Conservation (phyloP, 768 basidiomycete genomes). For the Rossbeevera mucosa region DNA sequence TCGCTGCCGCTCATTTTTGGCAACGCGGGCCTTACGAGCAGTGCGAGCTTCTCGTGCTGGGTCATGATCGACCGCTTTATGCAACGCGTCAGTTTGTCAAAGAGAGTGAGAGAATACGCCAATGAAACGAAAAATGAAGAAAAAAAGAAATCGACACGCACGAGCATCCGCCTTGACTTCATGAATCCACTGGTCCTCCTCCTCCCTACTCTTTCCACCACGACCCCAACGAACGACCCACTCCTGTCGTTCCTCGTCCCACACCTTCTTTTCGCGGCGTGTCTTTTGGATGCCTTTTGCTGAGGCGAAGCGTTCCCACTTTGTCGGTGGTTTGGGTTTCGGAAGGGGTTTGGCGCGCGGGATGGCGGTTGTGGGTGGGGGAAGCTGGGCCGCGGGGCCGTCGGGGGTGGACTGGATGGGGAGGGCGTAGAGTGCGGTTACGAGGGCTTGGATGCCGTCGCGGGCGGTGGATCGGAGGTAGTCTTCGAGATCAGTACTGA, state of each 20-base stretch:
- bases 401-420: conserved; percentile 72
- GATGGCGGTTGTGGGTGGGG: conserved; percentile 67
- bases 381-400: conserved; percentile 81
- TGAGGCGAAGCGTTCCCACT: conserved; percentile 94
- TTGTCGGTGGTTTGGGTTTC: conserved; percentile 87
- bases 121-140: too few species aligned
- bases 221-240: conserved; percentile 92
- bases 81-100: not conserved
- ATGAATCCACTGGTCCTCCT: conserved; percentile 85
- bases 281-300: conserved; percentile 90
- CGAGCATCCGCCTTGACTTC: conserved; percentile 87
- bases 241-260: conserved; percentile 93
- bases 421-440: conserved; percentile 76
- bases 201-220: conserved; percentile 82
- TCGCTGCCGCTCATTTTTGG: conserved; percentile 81
- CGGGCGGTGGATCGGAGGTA: conserved; percentile 76
- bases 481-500: conserved; percentile 72
- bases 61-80: conserved; percentile 70
- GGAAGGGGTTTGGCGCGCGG: conserved; percentile 92
- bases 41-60: conserved; percentile 70
- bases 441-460: conserved; percentile 77
- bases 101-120: not conserved
- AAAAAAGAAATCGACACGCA: conserved; percentile 34
- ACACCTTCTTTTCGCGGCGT: conserved; percentile 72
- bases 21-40: conserved; percentile 74